Conservation (phyloP, 2,329 filamentous ascomycete species). For the Hypoxylon sp. region DNA sequence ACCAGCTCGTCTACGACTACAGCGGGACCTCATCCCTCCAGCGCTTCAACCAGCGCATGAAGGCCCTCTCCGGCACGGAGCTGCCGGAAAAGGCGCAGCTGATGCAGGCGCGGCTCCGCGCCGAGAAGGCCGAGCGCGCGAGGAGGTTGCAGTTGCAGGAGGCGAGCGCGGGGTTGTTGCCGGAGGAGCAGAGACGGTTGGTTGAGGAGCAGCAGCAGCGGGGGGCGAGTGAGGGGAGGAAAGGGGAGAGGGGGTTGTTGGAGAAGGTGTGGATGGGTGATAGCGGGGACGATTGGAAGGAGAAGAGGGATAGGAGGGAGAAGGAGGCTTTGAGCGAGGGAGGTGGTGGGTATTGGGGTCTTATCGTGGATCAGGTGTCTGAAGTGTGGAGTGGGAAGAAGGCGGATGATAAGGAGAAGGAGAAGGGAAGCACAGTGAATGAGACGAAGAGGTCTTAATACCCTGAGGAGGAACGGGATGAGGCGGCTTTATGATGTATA, state of each 20-base stretch:
- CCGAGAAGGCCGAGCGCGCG: slow-evolving; percentile 57
- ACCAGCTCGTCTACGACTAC: slow-evolving; percentile 70
- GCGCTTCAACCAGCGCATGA: slow-evolving; percentile 62
- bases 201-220: slow-evolving; percentile 46
- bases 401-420: slow-evolving; percentile 49
- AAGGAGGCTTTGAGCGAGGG: slow-evolving; percentile 66
- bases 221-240: slow-evolving; percentile 29
- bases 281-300: slow-evolving; percentile 68
- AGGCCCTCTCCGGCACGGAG: slow-evolving; percentile 64
- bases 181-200: slow-evolving; percentile 49
- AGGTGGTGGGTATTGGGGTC: slow-evolving; percentile 68
- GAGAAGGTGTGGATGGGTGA: slow-evolving; percentile 72
- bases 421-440: slow-evolving; percentile 15
- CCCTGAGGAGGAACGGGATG: not conserved
- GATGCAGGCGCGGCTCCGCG: slow-evolving; percentile 63
- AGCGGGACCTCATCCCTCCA: slow-evolving; percentile 67
- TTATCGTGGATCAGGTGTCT: slow-evolving; percentile 70
- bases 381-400: slow-evolving; percentile 62
- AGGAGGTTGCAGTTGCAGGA: not conserved
- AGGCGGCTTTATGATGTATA: slow-evolving; percentile 10
- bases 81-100: slow-evolving; percentile 70
- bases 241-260: slow-evolving; percentile 54
- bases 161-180: slow-evolving; percentile 28
- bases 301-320: slow-evolving; percentile 67
- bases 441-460: slow-evolving; percentile 33